A percentile compares a stretch with the other conserved stretches of the same genome.
These are phyloP conservation scores for Mimosa bimucronata DNA, from an alignment of 306 rosid genomes.

Conservation along the genomic window DNA sequence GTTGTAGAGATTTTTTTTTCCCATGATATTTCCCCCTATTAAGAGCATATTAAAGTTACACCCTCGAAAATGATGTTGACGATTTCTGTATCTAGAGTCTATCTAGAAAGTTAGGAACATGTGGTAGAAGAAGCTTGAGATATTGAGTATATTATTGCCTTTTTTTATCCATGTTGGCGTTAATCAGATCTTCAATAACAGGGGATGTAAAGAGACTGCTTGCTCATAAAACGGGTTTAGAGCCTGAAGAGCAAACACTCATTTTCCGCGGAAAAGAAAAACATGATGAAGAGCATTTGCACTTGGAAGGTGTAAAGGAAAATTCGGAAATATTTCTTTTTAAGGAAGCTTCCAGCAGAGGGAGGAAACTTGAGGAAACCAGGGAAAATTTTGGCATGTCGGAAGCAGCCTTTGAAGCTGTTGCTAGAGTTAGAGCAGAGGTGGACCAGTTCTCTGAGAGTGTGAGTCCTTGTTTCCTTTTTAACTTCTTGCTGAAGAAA, in stretches of 20 bases:
- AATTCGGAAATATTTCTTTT: slow-evolving; percentile 65
- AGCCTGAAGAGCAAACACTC: slow-evolving; percentile 66
- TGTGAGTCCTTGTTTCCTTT: slow-evolving; percentile 46
- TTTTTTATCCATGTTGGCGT: slow-evolving; percentile 32
- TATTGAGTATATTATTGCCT: slow-evolving; percentile 10
- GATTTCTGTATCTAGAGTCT: slow-evolving; percentile 25
- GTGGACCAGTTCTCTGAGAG: slow-evolving; percentile 79
- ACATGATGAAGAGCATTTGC: slow-evolving; percentile 69
- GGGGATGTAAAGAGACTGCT: slow-evolving; percentile 76
- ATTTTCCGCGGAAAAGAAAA: slow-evolving; percentile 73
- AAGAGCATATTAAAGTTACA: slow-evolving; percentile 3
- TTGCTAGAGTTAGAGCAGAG: slow-evolving; percentile 68
- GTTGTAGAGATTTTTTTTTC: too few relatives aligned
- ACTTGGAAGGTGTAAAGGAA: slow-evolving; percentile 71
- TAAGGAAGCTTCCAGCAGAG: slow-evolving; percentile 52
- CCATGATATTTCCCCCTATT: too few relatives aligned
- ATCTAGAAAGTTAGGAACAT: background rate
- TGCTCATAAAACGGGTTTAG: slow-evolving; percentile 62
- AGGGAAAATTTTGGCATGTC: slow-evolving; percentile 47
- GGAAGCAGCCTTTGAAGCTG: slow-evolving; percentile 62
- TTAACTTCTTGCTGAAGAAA: background rate
- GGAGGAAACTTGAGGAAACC: slow-evolving; percentile 57
- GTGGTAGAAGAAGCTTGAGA: slow-evolving; percentile 5
- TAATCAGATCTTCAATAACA: slow-evolving; percentile 37
- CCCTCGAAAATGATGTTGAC: background rate